These are phyloP conservation scores for Magnolia sinica DNA, from an alignment of 164 flowering plant species.

Conservation along the genomic window DNA sequence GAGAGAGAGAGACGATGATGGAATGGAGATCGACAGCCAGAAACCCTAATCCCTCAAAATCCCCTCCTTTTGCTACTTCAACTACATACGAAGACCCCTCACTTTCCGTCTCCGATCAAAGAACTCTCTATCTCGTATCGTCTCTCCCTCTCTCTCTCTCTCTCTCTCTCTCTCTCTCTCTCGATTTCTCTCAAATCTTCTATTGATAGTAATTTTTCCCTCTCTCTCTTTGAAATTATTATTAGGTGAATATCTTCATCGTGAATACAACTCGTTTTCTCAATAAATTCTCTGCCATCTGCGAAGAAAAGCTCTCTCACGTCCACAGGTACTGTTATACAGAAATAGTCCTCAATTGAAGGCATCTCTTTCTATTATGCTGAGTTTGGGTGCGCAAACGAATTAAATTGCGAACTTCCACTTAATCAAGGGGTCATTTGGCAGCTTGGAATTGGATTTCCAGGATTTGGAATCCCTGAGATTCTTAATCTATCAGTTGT, in stretches of 20 bases:
- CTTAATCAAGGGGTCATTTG: too few relatives aligned
- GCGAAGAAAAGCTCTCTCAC: constrained; percentile 17
- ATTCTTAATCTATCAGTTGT: too few relatives aligned
- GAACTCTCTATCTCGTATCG: constrained; percentile 22
- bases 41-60: not conserved
- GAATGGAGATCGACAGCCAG: not conserved
- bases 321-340: constrained; percentile 15
- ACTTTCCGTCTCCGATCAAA: constrained; percentile 18
- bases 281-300: constrained; percentile 16
- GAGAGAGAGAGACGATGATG: not conserved
- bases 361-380: too few relatives aligned
- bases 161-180: not conserved
- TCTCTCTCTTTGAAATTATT: not conserved
- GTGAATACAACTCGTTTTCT: constrained; percentile 21
- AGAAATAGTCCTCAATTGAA: too few relatives aligned
- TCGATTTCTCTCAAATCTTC: not conserved
- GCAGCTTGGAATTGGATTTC: too few relatives aligned
- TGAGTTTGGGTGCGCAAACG: too few relatives aligned
- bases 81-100: constrained; percentile 7
- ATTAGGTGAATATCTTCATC: constrained; percentile 21
- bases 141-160: not conserved
- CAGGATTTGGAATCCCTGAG: too few relatives aligned
- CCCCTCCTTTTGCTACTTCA: not conserved
- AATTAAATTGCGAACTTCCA: too few relatives aligned
- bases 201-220: not conserved